These are phyloP conservation scores for Candida suzukii DNA, from an alignment of 805 yeast species.

Conservation along the genomic window DNA sequence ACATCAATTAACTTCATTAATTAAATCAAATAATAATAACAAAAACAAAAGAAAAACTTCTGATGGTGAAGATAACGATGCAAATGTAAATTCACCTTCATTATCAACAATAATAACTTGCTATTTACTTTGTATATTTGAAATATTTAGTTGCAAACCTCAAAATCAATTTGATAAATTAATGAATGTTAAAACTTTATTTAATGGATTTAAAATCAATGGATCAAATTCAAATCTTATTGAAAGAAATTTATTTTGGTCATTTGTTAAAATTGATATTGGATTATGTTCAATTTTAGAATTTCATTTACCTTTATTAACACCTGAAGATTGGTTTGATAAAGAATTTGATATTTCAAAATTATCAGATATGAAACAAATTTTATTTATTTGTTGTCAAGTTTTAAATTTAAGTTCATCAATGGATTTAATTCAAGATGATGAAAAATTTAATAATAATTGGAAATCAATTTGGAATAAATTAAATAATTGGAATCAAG, in stretches of 20 bases:
- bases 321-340: constrained; percentile 24
- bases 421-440: background rate
- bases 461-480: constrained; percentile 36
- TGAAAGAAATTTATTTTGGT: constrained; percentile 36
- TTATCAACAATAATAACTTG: constrained; percentile 26
- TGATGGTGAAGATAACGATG: constrained; percentile 5
- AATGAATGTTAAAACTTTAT: constrained; percentile 31
- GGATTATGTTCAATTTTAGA: constrained; percentile 26
- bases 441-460: constrained; percentile 23
- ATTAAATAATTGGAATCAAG: constrained; percentile 29
- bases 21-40: constrained; percentile 23
- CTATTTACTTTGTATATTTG: constrained; percentile 34
- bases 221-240: constrained; percentile 28
- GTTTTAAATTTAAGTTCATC: constrained; percentile 28
- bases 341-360: background rate
- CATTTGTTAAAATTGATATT: constrained; percentile 35
- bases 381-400: constrained; percentile 16
- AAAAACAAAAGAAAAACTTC: constrained; percentile 14
- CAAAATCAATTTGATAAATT: constrained; percentile 32
- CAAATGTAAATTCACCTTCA: too few species aligned
- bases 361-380: constrained; percentile 7
- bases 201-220: constrained; percentile 30
- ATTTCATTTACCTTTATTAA: constrained; percentile 21
- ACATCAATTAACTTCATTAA: constrained; percentile 26
- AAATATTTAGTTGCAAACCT: constrained; percentile 32